Evolutionary conservation across 73 alveolate genomes (phyloP), one percentile per base, ranked within the genome.

Genomic region (Paramecium caudatum): DNA sequence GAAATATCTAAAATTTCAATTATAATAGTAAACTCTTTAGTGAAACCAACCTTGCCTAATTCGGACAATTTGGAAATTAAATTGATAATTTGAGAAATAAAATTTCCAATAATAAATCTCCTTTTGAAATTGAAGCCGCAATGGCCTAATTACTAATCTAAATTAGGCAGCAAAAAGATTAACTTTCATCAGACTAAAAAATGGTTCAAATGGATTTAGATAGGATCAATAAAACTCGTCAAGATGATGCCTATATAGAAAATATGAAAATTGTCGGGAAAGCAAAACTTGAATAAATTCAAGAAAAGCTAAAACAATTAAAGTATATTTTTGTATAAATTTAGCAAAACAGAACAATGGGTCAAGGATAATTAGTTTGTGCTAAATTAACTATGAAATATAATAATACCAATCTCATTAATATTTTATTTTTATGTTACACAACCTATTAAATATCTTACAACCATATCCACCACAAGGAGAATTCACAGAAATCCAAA

Each of bases 51-150:
- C 30, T 55, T 27, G 23, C 80, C 12, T 23, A 37, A 12, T 55
- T 55, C 30, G 80, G 80, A 1, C 30, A 55, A 55, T 55, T 55
- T 55, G 80, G 80, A 2, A 25, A 25, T 55, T 21, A 55, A 23
- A 23, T 55, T 2, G 80, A 55, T 55, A 55, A 55, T 55, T 27
- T 55, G 21, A 55, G 80, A 55, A 55, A 21, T 27, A 55, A 55
- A 55, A 55, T 55, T 27, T 55, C 80, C 1, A 55, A 55, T 55
- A 55, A 55, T 9, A 55, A 55, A 55, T 55, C 80, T 1, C 80
- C 80, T 55, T 55, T 55, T 55, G 80, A 55, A 55, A 55, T 55
- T 27, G 80, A 55, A 4, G 80, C 80, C 30, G 80, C 80, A 23
- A 5, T 55, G 9, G 80, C 80, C 12, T 5, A 55, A 55, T 55